Base-by-base conservation (phyloP, 1,139 yeast species). In the Pneumocystis oryctolagi region DNA sequence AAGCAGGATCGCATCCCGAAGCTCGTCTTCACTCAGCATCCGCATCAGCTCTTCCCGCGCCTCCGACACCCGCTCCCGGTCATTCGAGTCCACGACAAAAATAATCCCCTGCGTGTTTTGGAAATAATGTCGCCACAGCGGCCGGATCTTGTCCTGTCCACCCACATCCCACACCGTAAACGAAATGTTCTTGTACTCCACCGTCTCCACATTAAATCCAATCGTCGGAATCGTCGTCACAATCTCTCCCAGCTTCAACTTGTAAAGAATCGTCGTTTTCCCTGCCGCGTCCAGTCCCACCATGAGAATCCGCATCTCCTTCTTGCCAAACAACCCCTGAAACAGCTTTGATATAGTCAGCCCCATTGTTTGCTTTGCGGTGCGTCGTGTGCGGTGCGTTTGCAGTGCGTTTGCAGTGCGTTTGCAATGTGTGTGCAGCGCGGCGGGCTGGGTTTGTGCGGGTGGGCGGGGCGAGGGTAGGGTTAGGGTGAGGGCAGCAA, bases 161-260 rank as follows among this genome's bases (percentile, higher is more conserved):
- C 95, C 95, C 73, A 88, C 95, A 82, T 88, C 95, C 96, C 96
- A 88, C 69, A 88, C 95, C 68, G 95, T 88, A 80, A 88, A 88
- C 60, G 94, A 85, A 75, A 88, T 87, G 84, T 88, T 88, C 81
- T 87, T 87, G 82, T 88, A 88, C 79, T 88, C 95, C 71, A 88
- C 66, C 68, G 95, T 88, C 78, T 88, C 96, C 70, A 88, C 96
- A 76, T 88, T 88, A 84, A 88, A 88, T 25, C 67, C 96, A 75
- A 88, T 87, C 70, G 95, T 88, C 75, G 96, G 95, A 73, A 88
- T 87, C 65, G 96, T 88, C 72, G 95, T 87, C 74, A 88, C 95
- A 72, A 88, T 87, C 79, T 87, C 95, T 74, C 95, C 95, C 73
- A 87, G 83, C 78, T 87, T 87, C 9, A 87, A 82, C 79, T 87